Evolutionary conservation across 2,329 filamentous ascomycete species (phyloP).

Genomic region (Orbilia blumenaviensis): DNA sequence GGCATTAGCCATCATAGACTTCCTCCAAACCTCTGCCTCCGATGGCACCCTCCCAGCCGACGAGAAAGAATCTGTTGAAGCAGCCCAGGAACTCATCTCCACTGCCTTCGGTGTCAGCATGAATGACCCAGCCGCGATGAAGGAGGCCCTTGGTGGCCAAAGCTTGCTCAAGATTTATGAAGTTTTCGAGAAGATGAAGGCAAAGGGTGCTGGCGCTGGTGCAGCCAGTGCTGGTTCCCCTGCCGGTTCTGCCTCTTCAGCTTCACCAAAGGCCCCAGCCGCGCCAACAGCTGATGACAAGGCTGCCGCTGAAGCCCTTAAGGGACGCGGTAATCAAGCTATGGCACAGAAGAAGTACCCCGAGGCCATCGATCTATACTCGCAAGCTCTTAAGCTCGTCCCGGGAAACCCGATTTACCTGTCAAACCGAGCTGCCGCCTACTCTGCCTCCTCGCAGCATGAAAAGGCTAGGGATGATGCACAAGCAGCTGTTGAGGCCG

Average conservation of each 20-base stretch:
- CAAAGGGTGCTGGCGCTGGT: slow-evolving; percentile 65
- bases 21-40: slow-evolving; percentile 81
- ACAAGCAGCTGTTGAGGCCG: slow-evolving; percentile 84
- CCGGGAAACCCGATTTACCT: slow-evolving; percentile 95
- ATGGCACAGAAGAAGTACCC: slow-evolving; percentile 95
- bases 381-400: slow-evolving; percentile 80
- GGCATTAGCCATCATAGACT: slow-evolving; percentile 96
- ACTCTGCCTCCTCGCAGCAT: slow-evolving; percentile 85
- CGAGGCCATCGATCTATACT: slow-evolving; percentile 84
- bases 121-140: slow-evolving; percentile 75
- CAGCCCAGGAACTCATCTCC: slow-evolving; percentile 91
- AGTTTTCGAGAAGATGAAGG: slow-evolving; percentile 94
- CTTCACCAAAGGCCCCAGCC: slow-evolving; percentile 55
- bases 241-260: slow-evolving; percentile 62
- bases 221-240: slow-evolving; percentile 61
- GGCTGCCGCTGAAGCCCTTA: slow-evolving; percentile 85
- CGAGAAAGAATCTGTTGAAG: slow-evolving; percentile 91
- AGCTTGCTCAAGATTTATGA: slow-evolving; percentile 90
- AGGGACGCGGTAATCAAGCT: slow-evolving; percentile 89
- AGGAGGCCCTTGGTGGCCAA: slow-evolving; percentile 82
- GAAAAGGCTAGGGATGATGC: slow-evolving; percentile 84
- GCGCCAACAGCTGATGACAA: slow-evolving; percentile 68
- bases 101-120: slow-evolving; percentile 96
- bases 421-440: slow-evolving; percentile 93
- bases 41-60: slow-evolving; percentile 89